A percentile compares a stretch with the other conserved stretches of the same genome.
Evolutionary conservation across 164 flowering plant species (phyloP).

Genomic region (Amborella trichopoda): DNA sequence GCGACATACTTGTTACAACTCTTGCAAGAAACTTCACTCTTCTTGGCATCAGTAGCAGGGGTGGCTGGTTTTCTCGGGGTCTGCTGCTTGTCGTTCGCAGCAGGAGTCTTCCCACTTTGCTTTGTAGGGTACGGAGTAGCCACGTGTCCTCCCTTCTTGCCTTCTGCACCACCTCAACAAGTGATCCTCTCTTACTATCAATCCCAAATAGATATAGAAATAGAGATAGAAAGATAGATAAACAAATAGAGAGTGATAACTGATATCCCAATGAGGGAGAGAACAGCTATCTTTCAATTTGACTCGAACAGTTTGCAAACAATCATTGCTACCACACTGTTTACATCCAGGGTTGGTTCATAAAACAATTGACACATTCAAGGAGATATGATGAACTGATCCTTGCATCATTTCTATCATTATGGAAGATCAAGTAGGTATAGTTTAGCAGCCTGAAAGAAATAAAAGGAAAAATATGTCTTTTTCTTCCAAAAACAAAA

Average conservation of each 20-base stretch:
- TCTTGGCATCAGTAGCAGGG: constrained; percentile 13
- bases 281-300: background rate
- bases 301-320: background rate
- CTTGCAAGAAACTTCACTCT: constrained; percentile 22
- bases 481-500: no score
- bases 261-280: background rate
- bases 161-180: constrained; percentile 17
- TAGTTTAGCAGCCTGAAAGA: no score
- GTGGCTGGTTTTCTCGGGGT: no score
- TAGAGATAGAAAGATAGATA: no score
- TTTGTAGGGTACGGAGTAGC: constrained; percentile 56
- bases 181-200: background rate
- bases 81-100: constrained; percentile 18
- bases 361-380: no score
- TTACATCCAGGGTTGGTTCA: no score
- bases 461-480: no score
- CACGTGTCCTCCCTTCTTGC: constrained; percentile 38
- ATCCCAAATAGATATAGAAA: background rate
- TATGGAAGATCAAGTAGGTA: no score
- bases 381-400: no score
- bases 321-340: background rate
- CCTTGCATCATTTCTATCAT: no score
- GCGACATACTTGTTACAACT: constrained; percentile 37
- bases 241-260: no score
- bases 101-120: constrained; percentile 26